phyloP scores from a whole-genome alignment of 345 rosid genomes.

The Populus alba region DNA sequence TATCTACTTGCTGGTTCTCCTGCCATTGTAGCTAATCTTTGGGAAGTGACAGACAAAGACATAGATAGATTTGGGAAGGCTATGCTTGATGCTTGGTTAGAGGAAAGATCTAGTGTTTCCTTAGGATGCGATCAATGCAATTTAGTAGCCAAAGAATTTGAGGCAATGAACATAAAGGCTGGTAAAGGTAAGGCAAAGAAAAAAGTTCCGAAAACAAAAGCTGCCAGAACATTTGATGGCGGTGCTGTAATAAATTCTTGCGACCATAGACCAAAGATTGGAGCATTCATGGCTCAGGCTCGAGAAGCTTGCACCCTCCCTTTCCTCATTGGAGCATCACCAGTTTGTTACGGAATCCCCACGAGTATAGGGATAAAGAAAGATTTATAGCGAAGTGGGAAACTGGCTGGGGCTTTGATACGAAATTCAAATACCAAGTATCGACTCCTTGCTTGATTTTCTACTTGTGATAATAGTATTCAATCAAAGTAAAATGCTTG shows the following conservation, averaged over 20 bases:
- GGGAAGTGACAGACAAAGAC: slow-evolving; percentile 96
- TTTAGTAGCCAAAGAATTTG: slow-evolving; percentile 49
- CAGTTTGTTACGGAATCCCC: slow-evolving; percentile 91
- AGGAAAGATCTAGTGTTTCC: slow-evolving; percentile 51
- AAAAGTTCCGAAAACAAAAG: slow-evolving; percentile 38
- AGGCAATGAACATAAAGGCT: slow-evolving; percentile 42
- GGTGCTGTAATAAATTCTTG: slow-evolving; percentile 29
- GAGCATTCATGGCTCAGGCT: slow-evolving; percentile 71
- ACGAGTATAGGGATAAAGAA: slow-evolving; percentile 66
- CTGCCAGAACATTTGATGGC: slow-evolving; percentile 18
- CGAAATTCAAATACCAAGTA: too few relatives aligned
- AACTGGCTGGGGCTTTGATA: not conserved
- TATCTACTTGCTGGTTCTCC: slow-evolving; percentile 85
- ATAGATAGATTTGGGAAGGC: slow-evolving; percentile 87
- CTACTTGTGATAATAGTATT: too few relatives aligned
- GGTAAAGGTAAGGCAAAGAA: slow-evolving; percentile 42
- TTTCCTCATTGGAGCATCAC: slow-evolving; percentile 84
- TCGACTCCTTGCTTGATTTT: too few relatives aligned
- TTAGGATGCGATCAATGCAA: slow-evolving; percentile 41
- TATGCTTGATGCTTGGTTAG: slow-evolving; percentile 72
- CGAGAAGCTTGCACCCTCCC: slow-evolving; percentile 71
- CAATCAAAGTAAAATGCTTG: too few relatives aligned
- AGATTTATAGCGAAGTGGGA: slow-evolving; percentile 17
- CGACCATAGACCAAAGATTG: slow-evolving; percentile 57
- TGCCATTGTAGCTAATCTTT: slow-evolving; percentile 69